Evolutionary conservation across 1,284 basidiomycete species (phyloP).

Genomic region (Trametes sp.): DNA sequence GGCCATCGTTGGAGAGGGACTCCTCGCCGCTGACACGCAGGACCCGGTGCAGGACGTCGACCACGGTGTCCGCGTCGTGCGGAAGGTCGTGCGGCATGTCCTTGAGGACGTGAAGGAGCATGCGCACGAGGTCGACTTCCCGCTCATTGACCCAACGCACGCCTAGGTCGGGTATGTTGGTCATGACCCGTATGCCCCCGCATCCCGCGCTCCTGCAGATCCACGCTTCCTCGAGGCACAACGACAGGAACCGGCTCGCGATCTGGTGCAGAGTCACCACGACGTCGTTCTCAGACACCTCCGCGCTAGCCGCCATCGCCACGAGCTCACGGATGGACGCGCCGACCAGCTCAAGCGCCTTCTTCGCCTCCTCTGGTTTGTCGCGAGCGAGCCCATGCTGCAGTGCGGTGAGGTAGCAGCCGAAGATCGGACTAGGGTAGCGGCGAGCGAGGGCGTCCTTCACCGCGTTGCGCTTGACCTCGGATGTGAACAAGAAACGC

Average conservation of each 20-base stretch:
- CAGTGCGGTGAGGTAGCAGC: constrained; percentile 80
- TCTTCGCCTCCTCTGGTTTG: constrained; percentile 63
- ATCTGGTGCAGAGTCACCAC: constrained; percentile 78
- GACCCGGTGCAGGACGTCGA: constrained; percentile 81
- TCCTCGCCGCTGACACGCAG: constrained; percentile 75
- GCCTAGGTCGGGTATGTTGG: constrained; percentile 74
- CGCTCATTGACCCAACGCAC: constrained; percentile 88
- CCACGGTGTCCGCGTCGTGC: constrained; percentile 81
- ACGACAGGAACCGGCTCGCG: constrained; percentile 78
- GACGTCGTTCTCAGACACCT: constrained; percentile 60
- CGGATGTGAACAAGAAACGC: constrained; percentile 70
- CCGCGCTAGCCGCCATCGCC: constrained; percentile 54
- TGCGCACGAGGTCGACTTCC: constrained; percentile 91
- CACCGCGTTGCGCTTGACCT: constrained; percentile 63
- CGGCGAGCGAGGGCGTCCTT: constrained; percentile 62
- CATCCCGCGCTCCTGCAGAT: constrained; percentile 88
- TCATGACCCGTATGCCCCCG: constrained; percentile 82
- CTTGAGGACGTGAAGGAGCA: constrained; percentile 93
- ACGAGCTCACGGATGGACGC: constrained; percentile 77
- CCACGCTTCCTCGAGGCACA: constrained; percentile 93
- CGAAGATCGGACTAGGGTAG: constrained; percentile 67
- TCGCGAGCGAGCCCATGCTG: constrained; percentile 76
- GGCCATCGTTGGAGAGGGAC: constrained; percentile 49
- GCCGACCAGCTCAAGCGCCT: constrained; percentile 66
- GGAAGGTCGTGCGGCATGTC: constrained; percentile 95